These are phyloP conservation scores for Acanthamoeba polyphaga DNA, from an alignment of 208 protist genomes.

Conservation along the genomic window DNA sequence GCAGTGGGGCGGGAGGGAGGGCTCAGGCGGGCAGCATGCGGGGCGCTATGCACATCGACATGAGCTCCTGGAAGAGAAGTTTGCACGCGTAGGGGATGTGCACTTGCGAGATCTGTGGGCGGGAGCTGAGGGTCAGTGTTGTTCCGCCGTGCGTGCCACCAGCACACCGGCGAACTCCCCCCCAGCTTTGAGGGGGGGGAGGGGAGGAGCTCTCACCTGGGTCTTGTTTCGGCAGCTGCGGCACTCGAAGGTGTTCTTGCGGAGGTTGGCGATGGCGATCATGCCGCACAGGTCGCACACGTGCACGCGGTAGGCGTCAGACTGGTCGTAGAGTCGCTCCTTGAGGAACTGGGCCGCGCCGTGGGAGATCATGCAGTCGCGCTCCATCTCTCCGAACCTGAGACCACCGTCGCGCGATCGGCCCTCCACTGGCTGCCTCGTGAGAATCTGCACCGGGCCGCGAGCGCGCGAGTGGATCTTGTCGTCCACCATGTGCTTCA, in stretches of 20 bases:
- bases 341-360: constrained; percentile 94
- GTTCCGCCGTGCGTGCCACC: too few species aligned
- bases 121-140: background rate
- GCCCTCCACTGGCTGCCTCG: constrained; percentile 96
- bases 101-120: constrained; percentile 92
- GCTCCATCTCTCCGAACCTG: constrained; percentile 98
- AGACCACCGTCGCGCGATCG: constrained; percentile 96
- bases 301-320: constrained; percentile 94
- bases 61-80: constrained; percentile 98
- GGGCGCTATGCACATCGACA: constrained; percentile 96
- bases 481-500: constrained; percentile 98
- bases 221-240: constrained; percentile 92
- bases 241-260: constrained; percentile 93
- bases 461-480: constrained; percentile 94
- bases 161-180: too few species aligned
- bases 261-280: constrained; percentile 93
- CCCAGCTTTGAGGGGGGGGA: too few species aligned
- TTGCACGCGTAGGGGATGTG: constrained; percentile 98
- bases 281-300: constrained; percentile 96
- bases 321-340: constrained; percentile 94
- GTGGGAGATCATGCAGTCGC: constrained; percentile 98
- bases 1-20: too few species aligned
- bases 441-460: constrained; percentile 94
- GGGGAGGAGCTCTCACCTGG: constrained; percentile 47
- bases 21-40: constrained; percentile 86